A percentile compares a stretch with the other conserved stretches of the same genome.
Conservation (phyloP, 2,329 filamentous ascomycete species). For the Neofusicoccum umdonicola region DNA sequence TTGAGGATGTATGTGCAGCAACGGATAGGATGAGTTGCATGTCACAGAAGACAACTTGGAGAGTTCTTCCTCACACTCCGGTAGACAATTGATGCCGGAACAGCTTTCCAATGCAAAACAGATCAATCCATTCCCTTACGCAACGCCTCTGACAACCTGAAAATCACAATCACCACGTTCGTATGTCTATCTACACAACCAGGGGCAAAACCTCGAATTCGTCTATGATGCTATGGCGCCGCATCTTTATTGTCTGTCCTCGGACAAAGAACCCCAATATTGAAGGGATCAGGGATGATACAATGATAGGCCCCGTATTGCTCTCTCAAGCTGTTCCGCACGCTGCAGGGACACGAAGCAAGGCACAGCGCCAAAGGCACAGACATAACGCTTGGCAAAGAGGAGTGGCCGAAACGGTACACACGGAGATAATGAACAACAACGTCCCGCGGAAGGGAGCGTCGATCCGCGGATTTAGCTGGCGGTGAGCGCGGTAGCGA, state of each 20-base stretch:
- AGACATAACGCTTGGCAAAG: not conserved
- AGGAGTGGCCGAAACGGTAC: not conserved
- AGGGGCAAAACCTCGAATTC: not conserved
- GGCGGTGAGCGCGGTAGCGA: not conserved
- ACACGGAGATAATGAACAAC: not conserved
- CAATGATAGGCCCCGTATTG: no score
- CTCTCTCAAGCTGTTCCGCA: no score
- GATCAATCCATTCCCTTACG: no score
- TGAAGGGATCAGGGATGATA: not conserved
- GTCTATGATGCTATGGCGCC: not conserved
- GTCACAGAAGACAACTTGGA: no score
- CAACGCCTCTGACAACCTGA: no score
- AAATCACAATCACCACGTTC: not conserved
- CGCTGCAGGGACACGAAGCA: not conserved
- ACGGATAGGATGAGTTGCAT: no score
- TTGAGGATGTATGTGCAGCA: no score
- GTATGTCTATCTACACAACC: not conserved
- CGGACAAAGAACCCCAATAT: not conserved
- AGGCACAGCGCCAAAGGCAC: not conserved
- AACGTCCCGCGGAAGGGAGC: not conserved
- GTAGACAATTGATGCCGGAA: no score
- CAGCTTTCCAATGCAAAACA: no score
- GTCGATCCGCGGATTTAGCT: not conserved
- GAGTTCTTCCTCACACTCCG: no score
- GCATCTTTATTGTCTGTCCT: not conserved